phyloP scores from a whole-genome alignment of 2,329 filamentous ascomycete genomes.

The Leptographium flavum region DNA sequence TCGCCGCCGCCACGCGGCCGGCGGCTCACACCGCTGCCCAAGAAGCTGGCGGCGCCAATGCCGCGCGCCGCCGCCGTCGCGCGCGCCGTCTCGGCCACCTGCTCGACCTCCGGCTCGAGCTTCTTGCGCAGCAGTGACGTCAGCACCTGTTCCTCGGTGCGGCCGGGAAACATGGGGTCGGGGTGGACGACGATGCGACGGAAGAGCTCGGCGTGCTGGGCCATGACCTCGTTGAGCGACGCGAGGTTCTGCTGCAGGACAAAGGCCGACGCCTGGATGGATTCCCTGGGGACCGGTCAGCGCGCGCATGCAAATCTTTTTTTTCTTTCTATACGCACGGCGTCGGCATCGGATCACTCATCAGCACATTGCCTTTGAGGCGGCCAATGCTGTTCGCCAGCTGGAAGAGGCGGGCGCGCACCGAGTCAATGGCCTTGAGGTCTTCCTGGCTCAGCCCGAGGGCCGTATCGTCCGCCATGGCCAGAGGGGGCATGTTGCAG shows the following conservation, averaged over 20 bases:
- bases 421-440: slow-evolving; percentile 56
- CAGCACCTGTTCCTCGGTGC: slow-evolving; percentile 51
- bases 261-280: slow-evolving; percentile 55
- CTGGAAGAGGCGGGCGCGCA: slow-evolving; percentile 52
- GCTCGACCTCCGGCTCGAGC: slow-evolving; percentile 62
- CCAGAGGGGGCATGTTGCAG: slow-evolving; percentile 15
- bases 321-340: slow-evolving; percentile 31
- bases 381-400: slow-evolving; percentile 55
- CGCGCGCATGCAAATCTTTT: too few species aligned
- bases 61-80: slow-evolving; percentile 24
- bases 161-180: slow-evolving; percentile 58
- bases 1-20: slow-evolving; percentile 12
- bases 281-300: slow-evolving; percentile 37
- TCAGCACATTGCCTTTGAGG: slow-evolving; percentile 44
- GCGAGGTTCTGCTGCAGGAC: slow-evolving; percentile 60
- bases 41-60: slow-evolving; percentile 18
- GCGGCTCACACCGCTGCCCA: slow-evolving; percentile 15
- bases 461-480: slow-evolving; percentile 15
- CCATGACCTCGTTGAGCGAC: slow-evolving; percentile 50
- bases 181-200: slow-evolving; percentile 60
- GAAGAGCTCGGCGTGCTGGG: slow-evolving; percentile 53
- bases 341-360: slow-evolving; percentile 51
- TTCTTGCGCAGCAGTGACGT: slow-evolving; percentile 68
- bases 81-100: slow-evolving; percentile 52
- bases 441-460: slow-evolving; percentile 43